phyloP scores from a whole-genome alignment of 306 rosid genomes.

The Geum urbanum region DNA sequence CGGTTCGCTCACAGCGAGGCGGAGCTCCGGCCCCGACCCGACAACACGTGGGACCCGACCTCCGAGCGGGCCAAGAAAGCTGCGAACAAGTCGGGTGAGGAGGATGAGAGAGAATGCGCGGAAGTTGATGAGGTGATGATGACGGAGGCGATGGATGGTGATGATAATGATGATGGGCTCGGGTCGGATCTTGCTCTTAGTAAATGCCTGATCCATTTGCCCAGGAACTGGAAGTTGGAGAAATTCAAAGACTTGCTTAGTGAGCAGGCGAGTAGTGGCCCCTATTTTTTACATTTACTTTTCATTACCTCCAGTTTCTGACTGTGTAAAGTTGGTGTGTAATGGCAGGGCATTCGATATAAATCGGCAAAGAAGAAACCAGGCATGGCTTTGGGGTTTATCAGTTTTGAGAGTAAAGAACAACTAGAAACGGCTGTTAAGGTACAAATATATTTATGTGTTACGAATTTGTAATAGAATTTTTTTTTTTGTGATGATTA shows the following conservation, averaged over 20 bases:
- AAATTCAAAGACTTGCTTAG: constrained; percentile 47
- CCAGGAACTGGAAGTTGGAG: constrained; percentile 70
- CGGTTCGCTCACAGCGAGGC: constrained; percentile 78
- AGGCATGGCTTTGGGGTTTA: constrained; percentile 73
- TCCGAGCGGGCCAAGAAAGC: constrained; percentile 77
- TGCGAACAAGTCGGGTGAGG: constrained; percentile 30
- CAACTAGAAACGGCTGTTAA: constrained; percentile 50
- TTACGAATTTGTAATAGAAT: background rate
- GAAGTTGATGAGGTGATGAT: constrained; percentile 51
- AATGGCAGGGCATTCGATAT: constrained; percentile 51
- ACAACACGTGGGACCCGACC: constrained; percentile 91
- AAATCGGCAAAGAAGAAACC: constrained; percentile 81
- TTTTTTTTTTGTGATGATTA: too few relatives aligned
- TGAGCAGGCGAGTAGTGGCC: constrained; percentile 44
- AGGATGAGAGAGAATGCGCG: background rate
- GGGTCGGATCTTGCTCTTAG: constrained; percentile 39
- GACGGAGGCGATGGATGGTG: constrained; percentile 62
- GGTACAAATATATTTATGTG: constrained; percentile 38
- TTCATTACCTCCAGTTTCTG: background rate
- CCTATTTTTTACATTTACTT: background rate
- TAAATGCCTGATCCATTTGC: constrained; percentile 82
- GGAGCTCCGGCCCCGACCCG: constrained; percentile 87
- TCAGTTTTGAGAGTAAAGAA: constrained; percentile 63
- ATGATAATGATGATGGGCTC: constrained; percentile 31
- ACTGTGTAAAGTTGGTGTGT: background rate